Conservation (phyloP, 768 basidiomycete species). For the Leucosporidium yakuticum region DNA sequence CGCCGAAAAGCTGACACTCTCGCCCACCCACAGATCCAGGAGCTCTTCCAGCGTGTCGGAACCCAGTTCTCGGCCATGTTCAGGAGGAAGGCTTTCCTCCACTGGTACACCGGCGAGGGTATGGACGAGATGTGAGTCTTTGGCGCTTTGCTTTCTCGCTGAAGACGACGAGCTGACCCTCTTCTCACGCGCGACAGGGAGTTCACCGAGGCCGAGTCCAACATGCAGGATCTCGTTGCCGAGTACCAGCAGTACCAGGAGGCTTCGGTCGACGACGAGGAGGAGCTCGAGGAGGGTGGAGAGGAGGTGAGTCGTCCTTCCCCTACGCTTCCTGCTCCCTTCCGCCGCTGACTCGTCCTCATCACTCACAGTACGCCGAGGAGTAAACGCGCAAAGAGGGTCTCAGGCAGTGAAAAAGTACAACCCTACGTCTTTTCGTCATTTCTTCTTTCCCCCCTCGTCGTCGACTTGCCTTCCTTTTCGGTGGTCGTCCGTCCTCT, state of each 20-base stretch:
- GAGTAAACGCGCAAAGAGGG: neutral
- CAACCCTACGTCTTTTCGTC: too few species aligned
- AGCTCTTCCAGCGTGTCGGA: constrained; percentile 96
- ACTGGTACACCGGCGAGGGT: constrained; percentile 79
- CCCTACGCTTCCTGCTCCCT: neutral
- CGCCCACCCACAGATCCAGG: constrained; percentile 74
- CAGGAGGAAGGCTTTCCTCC: constrained; percentile 55
- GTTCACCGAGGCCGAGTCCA: constrained; percentile 37
- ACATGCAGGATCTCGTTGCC: constrained; percentile 33
- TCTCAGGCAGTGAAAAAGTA: too few species aligned
- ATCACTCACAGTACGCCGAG: neutral
- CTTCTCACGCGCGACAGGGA: constrained; percentile 19
- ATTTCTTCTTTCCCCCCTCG: too few species aligned
- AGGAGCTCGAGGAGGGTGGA: constrained; percentile 30
- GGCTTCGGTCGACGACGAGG: constrained; percentile 14
- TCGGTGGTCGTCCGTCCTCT: too few species aligned
- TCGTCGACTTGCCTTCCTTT: too few species aligned
- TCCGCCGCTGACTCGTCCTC: neutral
- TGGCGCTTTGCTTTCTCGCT: too few species aligned
- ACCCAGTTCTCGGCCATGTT: constrained; percentile 97
- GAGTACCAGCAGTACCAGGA: constrained; percentile 43
- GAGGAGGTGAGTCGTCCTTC: constrained; percentile 9
- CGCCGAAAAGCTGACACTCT: constrained; percentile 95
- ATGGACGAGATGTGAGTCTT: constrained; percentile 75
- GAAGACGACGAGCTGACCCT: too few species aligned